A percentile compares a stretch with the other conserved stretches of the same genome.
phyloP scores from a whole-genome alignment of 768 basidiomycete genomes.

The Boletus rubescentipes region DNA sequence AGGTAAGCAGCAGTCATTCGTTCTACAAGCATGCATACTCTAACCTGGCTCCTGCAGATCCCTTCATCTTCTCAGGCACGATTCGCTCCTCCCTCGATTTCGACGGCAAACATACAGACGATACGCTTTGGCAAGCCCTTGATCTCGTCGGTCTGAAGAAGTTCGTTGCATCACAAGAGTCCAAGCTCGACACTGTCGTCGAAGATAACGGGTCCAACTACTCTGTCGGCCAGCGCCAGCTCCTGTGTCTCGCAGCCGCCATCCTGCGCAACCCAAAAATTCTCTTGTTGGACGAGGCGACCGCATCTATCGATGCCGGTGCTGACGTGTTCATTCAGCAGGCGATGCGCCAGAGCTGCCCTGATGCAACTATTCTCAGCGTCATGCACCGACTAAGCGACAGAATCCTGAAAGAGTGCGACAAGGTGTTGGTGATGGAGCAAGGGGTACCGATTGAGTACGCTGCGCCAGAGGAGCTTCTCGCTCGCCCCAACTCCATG shows the following conservation, averaged over 20 bases:
- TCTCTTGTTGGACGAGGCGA: conserved; percentile 33
- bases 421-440: conserved; percentile 40
- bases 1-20: conserved; percentile 10
- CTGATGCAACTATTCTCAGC: conserved; percentile 28
- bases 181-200: conserved; percentile 71
- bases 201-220: conserved; percentile 75
- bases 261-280: conserved; percentile 33
- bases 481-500: conserved; percentile 25
- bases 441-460: conserved; percentile 30
- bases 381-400: conserved; percentile 34
- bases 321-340: conserved; percentile 69
- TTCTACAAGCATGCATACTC: background rate
- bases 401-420: conserved; percentile 28
- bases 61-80: conserved; percentile 34
- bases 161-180: conserved; percentile 73
- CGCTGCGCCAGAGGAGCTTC: conserved; percentile 23
- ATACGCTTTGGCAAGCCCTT: conserved; percentile 41
- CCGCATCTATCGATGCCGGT: conserved; percentile 79
- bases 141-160: conserved; percentile 52
- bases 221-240: conserved; percentile 89
- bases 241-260: conserved; percentile 56
- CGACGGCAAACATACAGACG: conserved; percentile 23
- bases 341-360: conserved; percentile 31
- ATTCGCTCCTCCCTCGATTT: conserved; percentile 31
- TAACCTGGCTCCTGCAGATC: conserved; percentile 16